phyloP scores from a whole-genome alignment of 257 asterid genomes.

The Nicotiana sylvestris region DNA sequence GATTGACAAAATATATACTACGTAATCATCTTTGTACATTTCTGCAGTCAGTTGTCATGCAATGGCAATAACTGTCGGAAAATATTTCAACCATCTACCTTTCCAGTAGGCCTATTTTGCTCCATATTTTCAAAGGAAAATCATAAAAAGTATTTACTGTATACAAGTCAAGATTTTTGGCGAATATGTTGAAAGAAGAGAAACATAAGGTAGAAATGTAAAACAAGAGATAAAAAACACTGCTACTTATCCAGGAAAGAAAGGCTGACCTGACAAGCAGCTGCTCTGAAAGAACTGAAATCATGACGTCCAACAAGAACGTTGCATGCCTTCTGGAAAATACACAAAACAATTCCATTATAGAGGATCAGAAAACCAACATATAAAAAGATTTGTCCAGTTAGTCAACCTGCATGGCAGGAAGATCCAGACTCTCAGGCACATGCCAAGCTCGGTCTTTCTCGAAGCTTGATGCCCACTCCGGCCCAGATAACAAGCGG shows the following conservation, averaged over 20 bases:
- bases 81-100: background rate
- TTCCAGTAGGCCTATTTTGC: background rate
- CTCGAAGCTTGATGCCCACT: slow-evolving; percentile 62
- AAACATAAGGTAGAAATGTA: background rate
- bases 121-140: background rate
- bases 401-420: slow-evolving; percentile 67
- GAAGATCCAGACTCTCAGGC: slow-evolving; percentile 65
- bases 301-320: slow-evolving; percentile 82
- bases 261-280: slow-evolving; percentile 72
- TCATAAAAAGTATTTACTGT: background rate
- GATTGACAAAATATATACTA: background rate
- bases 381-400: background rate
- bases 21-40: background rate
- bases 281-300: slow-evolving; percentile 91
- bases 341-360: background rate
- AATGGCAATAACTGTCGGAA: background rate
- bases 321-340: slow-evolving; percentile 76
- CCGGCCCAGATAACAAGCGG: slow-evolving; percentile 61
- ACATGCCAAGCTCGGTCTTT: slow-evolving; percentile 93
- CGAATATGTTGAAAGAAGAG: background rate
- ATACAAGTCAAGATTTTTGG: background rate
- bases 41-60: background rate
- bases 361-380: background rate
- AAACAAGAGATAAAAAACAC: background rate
- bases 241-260: background rate